Percentiles rank a stretch among this genome's conserved stretches.
Conservation (phyloP, 2,329 filamentous ascomycete species). For the Fusarium chuoi region DNA sequence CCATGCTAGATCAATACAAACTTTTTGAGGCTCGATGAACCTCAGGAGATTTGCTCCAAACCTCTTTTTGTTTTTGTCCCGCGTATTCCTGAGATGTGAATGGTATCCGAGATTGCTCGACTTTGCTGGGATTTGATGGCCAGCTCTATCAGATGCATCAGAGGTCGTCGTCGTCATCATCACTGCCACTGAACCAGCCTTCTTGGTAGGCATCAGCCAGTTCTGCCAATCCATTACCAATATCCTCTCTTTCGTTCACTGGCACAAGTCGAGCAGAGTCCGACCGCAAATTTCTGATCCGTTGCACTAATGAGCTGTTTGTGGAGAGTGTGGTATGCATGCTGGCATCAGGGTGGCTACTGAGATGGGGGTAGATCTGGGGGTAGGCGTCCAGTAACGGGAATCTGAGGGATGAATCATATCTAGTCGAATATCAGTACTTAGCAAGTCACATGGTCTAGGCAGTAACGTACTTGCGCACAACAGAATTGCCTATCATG, state of each 20-base stretch:
- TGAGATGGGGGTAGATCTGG: constrained; percentile 68
- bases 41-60: constrained; percentile 1
- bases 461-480: constrained; percentile 40
- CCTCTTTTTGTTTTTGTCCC: background rate
- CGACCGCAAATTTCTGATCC: constrained; percentile 72
- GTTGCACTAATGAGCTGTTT: constrained; percentile 76
- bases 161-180: constrained; percentile 73
- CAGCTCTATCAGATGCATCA: constrained; percentile 14
- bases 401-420: constrained; percentile 69
- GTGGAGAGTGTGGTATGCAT: constrained; percentile 74
- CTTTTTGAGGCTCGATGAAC: constrained; percentile 27
- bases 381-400: constrained; percentile 89
- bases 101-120: background rate
- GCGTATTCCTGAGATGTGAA: background rate
- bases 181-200: constrained; percentile 83
- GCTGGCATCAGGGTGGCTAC: constrained; percentile 48
- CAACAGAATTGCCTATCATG: constrained; percentile 42
- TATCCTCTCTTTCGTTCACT: constrained; percentile 82
- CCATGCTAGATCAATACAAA: constrained; percentile 48
- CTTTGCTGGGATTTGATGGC: background rate
- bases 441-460: background rate
- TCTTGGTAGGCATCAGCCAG: constrained; percentile 91
- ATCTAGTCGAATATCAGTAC: constrained; percentile 45
- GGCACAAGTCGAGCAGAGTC: constrained; percentile 71
- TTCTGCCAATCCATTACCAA: constrained; percentile 83